phyloP scores from a whole-genome alignment of 495 filamentous ascomycete species.

The Evernia prunastri region DNA sequence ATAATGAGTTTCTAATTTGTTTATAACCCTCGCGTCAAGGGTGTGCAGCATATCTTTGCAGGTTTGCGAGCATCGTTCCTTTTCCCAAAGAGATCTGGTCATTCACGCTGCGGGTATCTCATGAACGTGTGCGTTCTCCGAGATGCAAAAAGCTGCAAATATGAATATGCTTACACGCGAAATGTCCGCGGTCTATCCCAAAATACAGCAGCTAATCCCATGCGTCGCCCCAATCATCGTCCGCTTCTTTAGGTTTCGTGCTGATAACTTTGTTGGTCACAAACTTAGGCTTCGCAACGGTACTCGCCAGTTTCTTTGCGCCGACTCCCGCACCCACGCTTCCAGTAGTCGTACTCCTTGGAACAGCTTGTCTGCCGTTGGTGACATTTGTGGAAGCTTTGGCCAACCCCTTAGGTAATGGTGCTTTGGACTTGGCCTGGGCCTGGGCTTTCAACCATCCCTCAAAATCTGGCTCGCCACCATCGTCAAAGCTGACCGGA shows the following conservation, averaged over 20 bases:
- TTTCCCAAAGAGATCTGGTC: background rate
- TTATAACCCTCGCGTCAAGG: background rate
- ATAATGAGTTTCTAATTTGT: background rate
- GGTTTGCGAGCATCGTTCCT: background rate
- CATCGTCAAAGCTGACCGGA: slow-evolving; percentile 58
- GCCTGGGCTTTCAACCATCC: slow-evolving; percentile 85
- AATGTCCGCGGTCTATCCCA: background rate
- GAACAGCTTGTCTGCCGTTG: slow-evolving; percentile 13
- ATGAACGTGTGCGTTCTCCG: background rate
- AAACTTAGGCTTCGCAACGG: slow-evolving; percentile 32
- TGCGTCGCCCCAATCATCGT: slow-evolving; percentile 54
- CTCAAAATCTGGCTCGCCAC: slow-evolving; percentile 86
- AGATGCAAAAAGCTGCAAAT: too few species aligned
- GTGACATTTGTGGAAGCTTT: slow-evolving; percentile 39
- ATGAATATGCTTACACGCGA: background rate
- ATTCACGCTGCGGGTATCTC: background rate
- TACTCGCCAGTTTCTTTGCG: slow-evolving; percentile 38
- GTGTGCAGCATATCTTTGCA: background rate
- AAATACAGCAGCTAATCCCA: slow-evolving; percentile 37
- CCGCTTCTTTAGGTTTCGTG: slow-evolving; percentile 46
- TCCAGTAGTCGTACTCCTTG: slow-evolving; percentile 35
- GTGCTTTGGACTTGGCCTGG: slow-evolving; percentile 61
- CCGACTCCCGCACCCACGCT: slow-evolving; percentile 27
- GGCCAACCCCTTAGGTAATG: slow-evolving; percentile 68
- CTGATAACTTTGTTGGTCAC: slow-evolving; percentile 42